phyloP scores from a whole-genome alignment of 352 stramenopile genomes.

The Globisporangium middletonii region DNA sequence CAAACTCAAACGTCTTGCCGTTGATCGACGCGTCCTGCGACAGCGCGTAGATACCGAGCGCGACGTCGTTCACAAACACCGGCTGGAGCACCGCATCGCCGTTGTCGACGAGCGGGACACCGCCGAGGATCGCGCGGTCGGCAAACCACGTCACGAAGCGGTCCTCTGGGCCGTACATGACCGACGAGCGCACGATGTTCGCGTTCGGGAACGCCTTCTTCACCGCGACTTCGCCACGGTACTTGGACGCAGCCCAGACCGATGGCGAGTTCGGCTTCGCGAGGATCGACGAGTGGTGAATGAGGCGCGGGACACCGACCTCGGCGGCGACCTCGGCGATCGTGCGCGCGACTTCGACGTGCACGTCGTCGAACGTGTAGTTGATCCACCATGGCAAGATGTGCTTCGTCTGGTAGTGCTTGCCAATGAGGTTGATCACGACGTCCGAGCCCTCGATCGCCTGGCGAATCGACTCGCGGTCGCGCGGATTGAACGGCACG shows the following conservation, averaged over 20 bases:
- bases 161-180: constrained; percentile 95
- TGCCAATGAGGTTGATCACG: constrained; percentile 97
- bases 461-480: constrained; percentile 91
- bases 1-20: constrained; percentile 94
- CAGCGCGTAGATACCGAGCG: constrained; percentile 75
- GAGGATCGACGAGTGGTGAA: constrained; percentile 82
- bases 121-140: constrained; percentile 63
- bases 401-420: constrained; percentile 97
- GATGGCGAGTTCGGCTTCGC: constrained; percentile 79
- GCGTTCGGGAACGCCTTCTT: constrained; percentile 92
- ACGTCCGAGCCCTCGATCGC: constrained; percentile 91
- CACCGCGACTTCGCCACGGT: constrained; percentile 81
- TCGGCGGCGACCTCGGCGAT: constrained; percentile 83
- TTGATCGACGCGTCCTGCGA: constrained; percentile 81
- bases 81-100: constrained; percentile 92
- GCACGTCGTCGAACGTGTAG: constrained; percentile 94
- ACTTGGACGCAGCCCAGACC: constrained; percentile 81
- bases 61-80: constrained; percentile 84
- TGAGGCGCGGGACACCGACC: constrained; percentile 64
- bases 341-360: constrained; percentile 89
- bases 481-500: constrained; percentile 79
- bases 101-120: constrained; percentile 92
- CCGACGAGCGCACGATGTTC: constrained; percentile 93
- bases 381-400: constrained; percentile 91
- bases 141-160: constrained; percentile 91